Evolutionary conservation across 805 yeast species (phyloP), one percentile per base, ranked within the genome.

Genomic region (Ogataea corticis): DNA sequence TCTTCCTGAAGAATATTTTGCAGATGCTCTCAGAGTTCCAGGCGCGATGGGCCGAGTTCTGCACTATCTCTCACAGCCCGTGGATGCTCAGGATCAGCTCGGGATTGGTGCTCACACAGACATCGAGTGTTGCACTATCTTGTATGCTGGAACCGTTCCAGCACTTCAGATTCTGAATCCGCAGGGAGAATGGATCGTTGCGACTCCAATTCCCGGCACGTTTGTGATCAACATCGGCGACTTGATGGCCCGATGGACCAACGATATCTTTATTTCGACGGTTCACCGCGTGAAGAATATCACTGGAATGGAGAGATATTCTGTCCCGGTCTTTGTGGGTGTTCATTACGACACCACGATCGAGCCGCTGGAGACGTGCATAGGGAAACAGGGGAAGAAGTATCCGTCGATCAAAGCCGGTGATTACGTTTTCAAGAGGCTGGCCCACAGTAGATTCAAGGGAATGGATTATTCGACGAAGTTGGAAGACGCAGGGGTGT

Each of bases 191-290:
- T 67, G 69, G 68, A 54, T 66, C 15, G 49, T 51, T 32, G 72
- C 64, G 2, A 62, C 66, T 13, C 67, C 67, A 14, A 54, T 66
- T 7, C 56, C 57, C 15, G 63, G 59, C 3, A 51, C 69, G 7
- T 58, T 65, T 41, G 67, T 69, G n/a, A 65, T 67, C 32, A 69
- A 69, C 42, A 62, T 67, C 31, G 73, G 67, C 2, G 73, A 69
- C 45, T 50, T 59, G 36, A 50, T 69, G 30, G 62, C 59, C 37
- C 52, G 71, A 38, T 59, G 62, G 56, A 53, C 71, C 7, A 69
- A 69, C 47, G 71, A 66, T 40, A 44, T 43, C 16, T 63, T 67
- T 32, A 55, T 58, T 25, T 68, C 72, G 2, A 67, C 72, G 0
- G 58, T 67, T 11, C 73, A 69, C 42, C 53, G 72, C 29, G 73